These are phyloP conservation scores for Rhizopus microsporus DNA, from an alignment of 371 early-diverging fungal genomes.

Conservation along the genomic window DNA sequence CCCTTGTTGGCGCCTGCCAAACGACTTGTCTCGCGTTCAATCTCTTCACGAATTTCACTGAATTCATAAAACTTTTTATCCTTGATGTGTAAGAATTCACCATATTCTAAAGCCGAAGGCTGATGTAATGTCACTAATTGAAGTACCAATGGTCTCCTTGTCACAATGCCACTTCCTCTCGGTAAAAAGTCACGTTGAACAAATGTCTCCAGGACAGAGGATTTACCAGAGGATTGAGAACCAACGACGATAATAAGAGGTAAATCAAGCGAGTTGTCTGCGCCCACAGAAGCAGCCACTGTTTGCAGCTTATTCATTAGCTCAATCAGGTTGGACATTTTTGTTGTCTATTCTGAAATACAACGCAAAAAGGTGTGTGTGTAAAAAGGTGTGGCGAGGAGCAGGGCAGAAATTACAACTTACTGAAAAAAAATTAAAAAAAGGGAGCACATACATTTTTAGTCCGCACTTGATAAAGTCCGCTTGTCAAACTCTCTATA, in stretches of 20 bases:
- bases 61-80: conserved; percentile 82
- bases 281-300: conserved; percentile 84
- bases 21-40: conserved; percentile 86
- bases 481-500: too few relatives aligned
- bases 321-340: conserved; percentile 72
- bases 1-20: conserved; percentile 88
- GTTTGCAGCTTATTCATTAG: conserved; percentile 94
- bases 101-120: conserved; percentile 51
- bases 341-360: neutral
- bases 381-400: neutral
- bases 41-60: conserved; percentile 83
- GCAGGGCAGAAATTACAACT: neutral
- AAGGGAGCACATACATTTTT: neutral
- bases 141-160: conserved; percentile 88
- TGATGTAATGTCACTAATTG: conserved; percentile 77
- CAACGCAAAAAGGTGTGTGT: neutral
- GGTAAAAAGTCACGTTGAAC: conserved; percentile 92
- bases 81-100: conserved; percentile 79
- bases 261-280: conserved; percentile 80
- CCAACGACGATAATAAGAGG: conserved; percentile 92
- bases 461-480: too few relatives aligned
- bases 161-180: conserved; percentile 91
- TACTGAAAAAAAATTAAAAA: conserved; percentile 3
- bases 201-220: conserved; percentile 89
- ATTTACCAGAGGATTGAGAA: conserved; percentile 92